A percentile compares a stretch with the other conserved stretches of the same genome.
Conservation (phyloP, 768 basidiomycete genomes). For the Auricularia auricula-judae region DNA sequence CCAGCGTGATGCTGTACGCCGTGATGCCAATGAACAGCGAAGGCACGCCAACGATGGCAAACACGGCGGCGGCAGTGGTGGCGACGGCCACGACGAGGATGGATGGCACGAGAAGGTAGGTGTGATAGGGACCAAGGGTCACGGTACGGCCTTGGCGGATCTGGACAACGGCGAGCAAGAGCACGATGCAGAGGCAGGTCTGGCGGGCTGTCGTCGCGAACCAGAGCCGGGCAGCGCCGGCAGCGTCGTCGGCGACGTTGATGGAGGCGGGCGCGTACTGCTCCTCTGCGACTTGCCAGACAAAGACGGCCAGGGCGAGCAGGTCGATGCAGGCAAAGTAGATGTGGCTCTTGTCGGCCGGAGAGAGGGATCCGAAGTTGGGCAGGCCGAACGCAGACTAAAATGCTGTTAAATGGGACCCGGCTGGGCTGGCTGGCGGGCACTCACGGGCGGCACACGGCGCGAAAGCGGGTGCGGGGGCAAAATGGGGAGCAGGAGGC, state of each 20-base stretch:
- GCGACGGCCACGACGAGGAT: slow-evolving; percentile 43
- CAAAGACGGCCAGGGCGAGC: slow-evolving; percentile 46
- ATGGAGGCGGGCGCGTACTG: slow-evolving; percentile 33
- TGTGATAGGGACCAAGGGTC: slow-evolving; percentile 57
- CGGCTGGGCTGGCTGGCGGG: slow-evolving; percentile 1
- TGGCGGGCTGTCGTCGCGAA: slow-evolving; percentile 55
- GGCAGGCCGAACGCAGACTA: slow-evolving; percentile 71
- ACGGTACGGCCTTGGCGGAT: slow-evolving; percentile 61
- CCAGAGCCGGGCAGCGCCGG: slow-evolving; percentile 55
- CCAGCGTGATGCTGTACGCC: slow-evolving; percentile 44
- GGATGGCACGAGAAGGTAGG: slow-evolving; percentile 64
- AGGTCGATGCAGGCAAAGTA: slow-evolving; percentile 65
- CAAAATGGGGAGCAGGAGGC: slow-evolving; percentile 62
- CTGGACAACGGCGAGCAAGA: slow-evolving; percentile 55
- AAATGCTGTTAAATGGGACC: not conserved
- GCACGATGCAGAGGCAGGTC: slow-evolving; percentile 37
- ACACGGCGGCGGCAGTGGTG: slow-evolving; percentile 45
- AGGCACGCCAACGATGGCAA: slow-evolving; percentile 41
- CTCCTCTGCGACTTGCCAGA: slow-evolving; percentile 55
- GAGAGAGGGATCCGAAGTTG: slow-evolving; percentile 53
- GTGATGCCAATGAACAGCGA: slow-evolving; percentile 51
- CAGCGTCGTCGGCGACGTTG: slow-evolving; percentile 35
- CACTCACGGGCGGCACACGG: slow-evolving; percentile 59
- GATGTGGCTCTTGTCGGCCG: slow-evolving; percentile 58
- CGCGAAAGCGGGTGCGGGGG: slow-evolving; percentile 64